These are phyloP conservation scores for Starmera stellimalicola DNA, from an alignment of 1,139 yeast species.

Conservation along the genomic window DNA sequence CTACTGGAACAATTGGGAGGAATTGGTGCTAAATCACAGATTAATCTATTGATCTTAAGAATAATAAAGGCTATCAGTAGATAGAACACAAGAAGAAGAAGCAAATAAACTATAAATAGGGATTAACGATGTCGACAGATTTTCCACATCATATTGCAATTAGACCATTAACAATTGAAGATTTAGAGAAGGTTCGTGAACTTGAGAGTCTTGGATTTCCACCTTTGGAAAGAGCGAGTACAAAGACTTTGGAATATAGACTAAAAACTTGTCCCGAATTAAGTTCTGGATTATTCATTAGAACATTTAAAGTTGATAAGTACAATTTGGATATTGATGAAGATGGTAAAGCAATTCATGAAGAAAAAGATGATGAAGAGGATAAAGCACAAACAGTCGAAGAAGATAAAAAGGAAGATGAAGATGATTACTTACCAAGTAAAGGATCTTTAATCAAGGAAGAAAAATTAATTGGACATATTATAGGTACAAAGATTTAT, in stretches of 20 bases:
- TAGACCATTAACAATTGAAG: slow-evolving; percentile 71
- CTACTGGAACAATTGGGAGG: too few relatives aligned
- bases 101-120: background rate
- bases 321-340: slow-evolving; percentile 22
- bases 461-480: slow-evolving; percentile 76
- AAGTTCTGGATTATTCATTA: slow-evolving; percentile 75
- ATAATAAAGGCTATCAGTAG: too few relatives aligned
- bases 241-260: slow-evolving; percentile 58
- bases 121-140: slow-evolving; percentile 3
- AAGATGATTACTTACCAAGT: slow-evolving; percentile 35
- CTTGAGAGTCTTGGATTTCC: slow-evolving; percentile 71
- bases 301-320: slow-evolving; percentile 39
- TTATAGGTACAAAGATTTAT: slow-evolving; percentile 71
- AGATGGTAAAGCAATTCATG: slow-evolving; percentile 24
- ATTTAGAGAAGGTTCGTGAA: slow-evolving; percentile 47
- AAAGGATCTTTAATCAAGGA: slow-evolving; percentile 39
- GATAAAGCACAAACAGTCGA: background rate
- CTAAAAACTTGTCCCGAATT: slow-evolving; percentile 81
- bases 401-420: slow-evolving; percentile 17
- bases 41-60: too few relatives aligned
- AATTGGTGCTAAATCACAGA: too few relatives aligned
- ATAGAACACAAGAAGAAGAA: too few relatives aligned
- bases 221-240: slow-evolving; percentile 54
- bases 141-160: slow-evolving; percentile 63
- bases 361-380: slow-evolving; percentile 1